phyloP scores from a whole-genome alignment of 179 eudicot species.

The Nepenthes alata region DNA sequence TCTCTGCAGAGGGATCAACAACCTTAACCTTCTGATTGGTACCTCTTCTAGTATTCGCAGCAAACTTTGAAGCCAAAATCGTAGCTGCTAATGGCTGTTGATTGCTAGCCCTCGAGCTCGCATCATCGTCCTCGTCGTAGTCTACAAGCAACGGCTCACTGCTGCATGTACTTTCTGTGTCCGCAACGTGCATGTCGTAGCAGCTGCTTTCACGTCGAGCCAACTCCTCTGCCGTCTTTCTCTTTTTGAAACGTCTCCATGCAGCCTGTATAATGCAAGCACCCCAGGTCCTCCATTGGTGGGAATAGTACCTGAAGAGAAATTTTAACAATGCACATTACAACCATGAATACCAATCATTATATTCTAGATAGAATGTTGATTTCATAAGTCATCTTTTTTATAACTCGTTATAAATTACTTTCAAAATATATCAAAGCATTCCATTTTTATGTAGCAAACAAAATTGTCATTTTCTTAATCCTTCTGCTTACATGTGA shows the following conservation, averaged over 20 bases:
- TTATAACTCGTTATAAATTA: no score
- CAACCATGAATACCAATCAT: no score
- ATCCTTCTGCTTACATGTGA: no score
- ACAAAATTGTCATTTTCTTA: no score
- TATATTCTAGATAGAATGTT: no score
- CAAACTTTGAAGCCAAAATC: conserved; percentile 62
- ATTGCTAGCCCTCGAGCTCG: not conserved
- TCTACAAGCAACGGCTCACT: conserved; percentile 11
- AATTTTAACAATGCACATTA: not conserved
- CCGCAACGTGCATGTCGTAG: conserved; percentile 11
- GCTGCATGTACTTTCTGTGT: conserved; percentile 2
- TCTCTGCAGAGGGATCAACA: conserved; percentile 25
- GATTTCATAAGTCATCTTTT: no score
- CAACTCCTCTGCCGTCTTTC: conserved; percentile 48
- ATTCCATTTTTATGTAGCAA: no score
- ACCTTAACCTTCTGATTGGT: conserved; percentile 23
- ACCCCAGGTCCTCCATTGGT: conserved; percentile 95
- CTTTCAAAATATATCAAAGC: no score
- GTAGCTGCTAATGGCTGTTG: conserved; percentile 48
- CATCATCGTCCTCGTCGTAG: conserved; percentile 8
- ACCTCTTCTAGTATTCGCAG: conserved; percentile 63
- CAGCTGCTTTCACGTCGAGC: conserved; percentile 28
- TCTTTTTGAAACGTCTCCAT: conserved; percentile 52
- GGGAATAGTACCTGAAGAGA: conserved; percentile 56
- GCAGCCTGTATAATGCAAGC: conserved; percentile 72